Evolutionary conservation across 208 protist genomes (phyloP), one percentile per base, ranked within the genome.

Genomic region (Herpetomonas muscarum): DNA sequence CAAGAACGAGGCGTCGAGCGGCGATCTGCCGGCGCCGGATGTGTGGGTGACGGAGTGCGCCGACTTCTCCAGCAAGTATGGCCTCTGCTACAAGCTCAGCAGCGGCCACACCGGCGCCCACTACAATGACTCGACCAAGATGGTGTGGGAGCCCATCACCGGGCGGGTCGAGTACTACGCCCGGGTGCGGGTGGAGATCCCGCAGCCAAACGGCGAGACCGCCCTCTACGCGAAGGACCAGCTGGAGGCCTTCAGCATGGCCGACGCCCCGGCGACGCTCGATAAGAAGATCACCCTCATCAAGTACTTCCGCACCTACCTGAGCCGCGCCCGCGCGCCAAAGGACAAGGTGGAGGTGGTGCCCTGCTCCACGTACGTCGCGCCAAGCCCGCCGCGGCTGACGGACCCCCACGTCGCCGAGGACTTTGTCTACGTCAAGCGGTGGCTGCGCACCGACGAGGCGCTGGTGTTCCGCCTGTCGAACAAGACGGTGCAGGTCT

Each of bases 51-150:
- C 67, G 46, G 79, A 92, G 47, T 98, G 75, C 71, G 80, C 95
- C 2, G 96, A 99, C 74, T 98, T 98, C 76, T 93, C 88, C 13
- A 71, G 76, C 50, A 99, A 99, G 81, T 99, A 99, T 79, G 98
- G 98, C 28, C 55, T 99, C 19, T 92, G 87, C 32, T 99, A 99
- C 79, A 44, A 84, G 32, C 81, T 99, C 19, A 93, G 64, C 67
- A 96, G 93, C 68, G 92, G 94, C 13, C 78, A 85, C 31, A 84
- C 94, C 52, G 98, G 98, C 17, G 97, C 91, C n/a, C 85, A 96
- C 72, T 99, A 98, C 79, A 99, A 99, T 79, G 98, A 99, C 80
- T 74, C 67, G 19, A 98, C 95, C 7, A 98, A 97, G 69, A 97
- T 99, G 39, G 75, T 98, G 26, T 92, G 94, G 74, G 73, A 91